phyloP scores from a whole-genome alignment of 306 rosid species.

The Citrullus mucosospermus region DNA sequence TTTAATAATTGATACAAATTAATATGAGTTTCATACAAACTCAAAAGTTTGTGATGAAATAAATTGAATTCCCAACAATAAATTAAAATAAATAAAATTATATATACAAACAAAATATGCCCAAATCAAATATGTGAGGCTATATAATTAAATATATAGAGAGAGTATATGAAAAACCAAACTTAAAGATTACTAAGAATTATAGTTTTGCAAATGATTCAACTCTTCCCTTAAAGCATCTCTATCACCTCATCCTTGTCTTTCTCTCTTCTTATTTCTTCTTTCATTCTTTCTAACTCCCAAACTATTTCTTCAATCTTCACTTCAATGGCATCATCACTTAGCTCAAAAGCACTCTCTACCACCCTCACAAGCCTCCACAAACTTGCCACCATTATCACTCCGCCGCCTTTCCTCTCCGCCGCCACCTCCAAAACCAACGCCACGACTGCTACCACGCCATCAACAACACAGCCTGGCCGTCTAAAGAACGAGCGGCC shows the following conservation, averaged over 20 bases:
- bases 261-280: conserved; percentile 35
- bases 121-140: too few relatives aligned
- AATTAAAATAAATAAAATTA: too few relatives aligned
- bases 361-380: conserved; percentile 70
- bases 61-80: too few relatives aligned
- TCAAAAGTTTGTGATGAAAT: too few relatives aligned
- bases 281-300: conserved; percentile 37
- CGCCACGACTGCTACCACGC: conserved; percentile 37
- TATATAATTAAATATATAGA: too few relatives aligned
- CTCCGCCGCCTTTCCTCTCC: conserved; percentile 50
- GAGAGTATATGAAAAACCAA: neutral
- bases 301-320: conserved; percentile 37
- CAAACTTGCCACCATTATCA: conserved; percentile 50
- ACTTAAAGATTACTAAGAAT: neutral
- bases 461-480: conserved; percentile 43
- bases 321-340: conserved; percentile 69
- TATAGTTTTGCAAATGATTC: neutral
- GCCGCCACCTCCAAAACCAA: conserved; percentile 38
- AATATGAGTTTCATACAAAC: too few relatives aligned
- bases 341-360: conserved; percentile 62
- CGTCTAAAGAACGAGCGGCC: conserved; percentile 33
- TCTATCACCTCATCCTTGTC: conserved; percentile 27
- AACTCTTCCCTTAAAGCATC: conserved; percentile 29
- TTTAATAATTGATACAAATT: too few relatives aligned
- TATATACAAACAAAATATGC: neutral